Evolutionary conservation across 768 basidiomycete species (phyloP), one percentile per base, ranked within the genome.

Genomic region (Suillus cothurnatus): DNA sequence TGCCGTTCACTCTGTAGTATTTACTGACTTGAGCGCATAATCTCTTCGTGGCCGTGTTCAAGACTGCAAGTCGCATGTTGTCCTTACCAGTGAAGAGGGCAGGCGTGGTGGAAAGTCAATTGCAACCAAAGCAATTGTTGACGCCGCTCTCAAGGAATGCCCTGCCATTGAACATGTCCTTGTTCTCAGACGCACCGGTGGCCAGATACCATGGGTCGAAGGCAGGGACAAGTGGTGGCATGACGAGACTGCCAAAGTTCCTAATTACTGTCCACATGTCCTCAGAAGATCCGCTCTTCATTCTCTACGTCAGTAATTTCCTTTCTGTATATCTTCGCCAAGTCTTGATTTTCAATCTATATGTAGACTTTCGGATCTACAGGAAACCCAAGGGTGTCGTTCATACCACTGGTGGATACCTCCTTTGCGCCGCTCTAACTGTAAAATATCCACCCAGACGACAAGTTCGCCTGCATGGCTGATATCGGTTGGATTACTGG

Each of bases 401-500:
- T 26, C 92, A 94, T 75, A 92, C 91, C 59, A 93, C 92, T 11
- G 92, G 79, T 14, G 92, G 92, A 34, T 99, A 99, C 81, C 88
- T 97, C 64, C 92, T 99, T 61, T 88, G 96, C 70, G 95, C 94
- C 0, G 88, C 94, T 1, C 74, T 98, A 65, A 96, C 97, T 31
- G 88, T 97, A 77, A 97, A 98, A 81, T 98, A 97, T 98, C 26
- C 97, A 99, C 77, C 89, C 91, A n/a, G 95, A 93, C 66, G 97
- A 98, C 81, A 89, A 85, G 70, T 98, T 96, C 76, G 97, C 90
- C 2, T 99, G 97, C 82, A 95, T 98, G 96, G 97, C 97, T 64
- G 97, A 99, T 74, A 85, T 99, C 61, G 97, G 97, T 71, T 99
- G 97, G 97, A 97, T 99, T 81, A 99, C 97, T 3, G 96, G 96